Conservation (phyloP, 257 asterid species). For the Ocimum tenuiflorum region DNA sequence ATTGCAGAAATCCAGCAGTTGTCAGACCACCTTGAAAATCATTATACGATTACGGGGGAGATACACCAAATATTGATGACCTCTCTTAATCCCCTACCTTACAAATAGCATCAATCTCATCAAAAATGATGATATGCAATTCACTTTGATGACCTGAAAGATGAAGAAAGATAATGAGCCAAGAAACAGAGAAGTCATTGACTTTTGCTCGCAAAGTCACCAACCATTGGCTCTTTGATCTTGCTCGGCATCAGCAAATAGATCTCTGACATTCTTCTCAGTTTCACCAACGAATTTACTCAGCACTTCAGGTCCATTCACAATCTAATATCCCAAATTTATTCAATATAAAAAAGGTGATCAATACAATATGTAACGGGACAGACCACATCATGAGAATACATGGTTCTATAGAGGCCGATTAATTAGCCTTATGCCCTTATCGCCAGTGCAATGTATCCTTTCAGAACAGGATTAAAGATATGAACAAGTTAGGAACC, state of each 20-base stretch:
- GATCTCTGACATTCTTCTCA: slow-evolving; percentile 93
- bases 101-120: slow-evolving; percentile 98
- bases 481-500: not conserved
- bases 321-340: slow-evolving; percentile 51
- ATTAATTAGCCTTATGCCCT: too few species aligned
- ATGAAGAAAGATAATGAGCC: slow-evolving; percentile 23
- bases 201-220: slow-evolving; percentile 16
- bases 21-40: slow-evolving; percentile 3
- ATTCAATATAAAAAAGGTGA: slow-evolving; percentile 9
- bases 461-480: slow-evolving; percentile 7
- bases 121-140: slow-evolving; percentile 92
- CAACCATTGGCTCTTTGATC: slow-evolving; percentile 88
- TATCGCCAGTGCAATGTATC: slow-evolving; percentile 12
- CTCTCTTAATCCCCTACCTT: slow-evolving; percentile 51
- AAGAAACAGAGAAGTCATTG: slow-evolving; percentile 5
- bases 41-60: slow-evolving; percentile 3
- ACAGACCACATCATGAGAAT: slow-evolving; percentile 14
- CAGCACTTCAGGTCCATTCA: slow-evolving; percentile 97
- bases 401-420: not conserved
- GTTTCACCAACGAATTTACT: slow-evolving; percentile 99
- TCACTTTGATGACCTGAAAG: slow-evolving; percentile 95
- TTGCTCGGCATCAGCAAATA: slow-evolving; percentile 97
- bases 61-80: not conserved
- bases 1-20: not conserved
- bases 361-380: not conserved